Base-by-base conservation (phyloP, 768 basidiomycete genomes). In the Bullera alba region DNA sequence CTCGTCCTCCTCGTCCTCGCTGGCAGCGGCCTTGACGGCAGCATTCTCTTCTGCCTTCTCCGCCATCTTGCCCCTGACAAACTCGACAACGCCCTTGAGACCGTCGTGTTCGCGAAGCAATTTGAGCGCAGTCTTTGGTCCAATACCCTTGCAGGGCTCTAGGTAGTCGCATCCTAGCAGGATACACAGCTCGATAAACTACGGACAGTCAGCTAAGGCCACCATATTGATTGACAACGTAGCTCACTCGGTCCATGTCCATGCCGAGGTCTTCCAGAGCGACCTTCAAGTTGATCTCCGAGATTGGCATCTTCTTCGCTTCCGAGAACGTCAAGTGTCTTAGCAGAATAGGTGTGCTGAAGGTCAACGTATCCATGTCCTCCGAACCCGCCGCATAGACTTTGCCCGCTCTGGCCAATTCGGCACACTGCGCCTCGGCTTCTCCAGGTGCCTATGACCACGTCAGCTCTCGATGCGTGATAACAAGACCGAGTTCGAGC, bases 291-390 rank as follows among this genome's bases (percentile, higher is more conserved):
- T 80, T 81, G 49, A 97, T 90, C 64, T 96, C 89, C 61, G 82
- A 85, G 63, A 99, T 99, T 15, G 95, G 95, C 57, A 86, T 83
- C 67, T 96, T 97, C 72, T 93, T 90, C 14, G 92, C 92, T 69
- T 99, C 95, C 12, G 89, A 91, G 76, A 97, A 96, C 12, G 95
- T 97, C 52, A 99, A 80, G 73, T 96, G 95, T 25, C 95, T 87
- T 60, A 86, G 85, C 7, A 99, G 79, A 37, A 93, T 83, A 1
- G 95, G 93, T 0, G 93, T 76, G 58, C 81, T 80, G 77, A 99
- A 99, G 0, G 95, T 99, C 19, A 99, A 81, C 6, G 95, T 99
- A 65, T 99, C 95, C 95, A 99, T 99, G 73, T 99, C 95, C 74
- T 97, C 95, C 0, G 92, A 95, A 14, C 95, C 95, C 6, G 95